Conservation (phyloP, 768 basidiomycete genomes). For the Termitomyces sp. region DNA sequence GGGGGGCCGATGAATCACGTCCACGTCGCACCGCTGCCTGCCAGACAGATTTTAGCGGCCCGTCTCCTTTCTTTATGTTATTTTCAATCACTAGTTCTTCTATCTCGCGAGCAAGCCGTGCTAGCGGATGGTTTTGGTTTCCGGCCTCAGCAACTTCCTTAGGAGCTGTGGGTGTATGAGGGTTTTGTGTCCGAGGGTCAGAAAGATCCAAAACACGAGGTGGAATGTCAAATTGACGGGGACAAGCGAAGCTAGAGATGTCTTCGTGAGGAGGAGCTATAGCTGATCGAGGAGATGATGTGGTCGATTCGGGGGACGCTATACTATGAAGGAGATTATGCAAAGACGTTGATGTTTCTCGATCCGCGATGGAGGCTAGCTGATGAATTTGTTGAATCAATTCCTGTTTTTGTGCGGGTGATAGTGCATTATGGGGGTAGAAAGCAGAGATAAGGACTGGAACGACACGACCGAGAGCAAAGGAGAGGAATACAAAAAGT, state of each 20-base stretch:
- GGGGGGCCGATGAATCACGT: background rate
- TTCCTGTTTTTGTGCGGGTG: constrained; percentile 37
- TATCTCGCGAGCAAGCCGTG: constrained; percentile 48
- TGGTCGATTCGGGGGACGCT: constrained; percentile 24
- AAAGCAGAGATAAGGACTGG: constrained; percentile 63
- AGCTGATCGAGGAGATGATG: constrained; percentile 10
- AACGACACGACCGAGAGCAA: constrained; percentile 65
- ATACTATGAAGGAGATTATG: constrained; percentile 50
- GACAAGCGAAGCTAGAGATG: constrained; percentile 30
- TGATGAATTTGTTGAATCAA: constrained; percentile 31
- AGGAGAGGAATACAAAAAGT: constrained; percentile 65
- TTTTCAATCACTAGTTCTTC: constrained; percentile 61
- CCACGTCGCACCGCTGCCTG: constrained; percentile 31
- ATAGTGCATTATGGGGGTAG: constrained; percentile 35
- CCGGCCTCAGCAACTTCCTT: background rate
- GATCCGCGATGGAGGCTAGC: constrained; percentile 37
- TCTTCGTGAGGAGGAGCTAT: constrained; percentile 18
- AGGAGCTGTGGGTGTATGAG: background rate
- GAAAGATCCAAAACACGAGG: constrained; percentile 6
- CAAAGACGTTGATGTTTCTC: constrained; percentile 54
- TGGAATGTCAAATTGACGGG: constrained; percentile 25
- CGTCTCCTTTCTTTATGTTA: constrained; percentile 52
- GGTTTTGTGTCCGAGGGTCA: constrained; percentile 1
- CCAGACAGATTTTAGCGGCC: constrained; percentile 53
- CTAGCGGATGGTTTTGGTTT: constrained; percentile 23